Evolutionary conservation across 2,329 filamentous ascomycete species (phyloP).

Genomic region (Tolypocladium cylindrosporum): DNA sequence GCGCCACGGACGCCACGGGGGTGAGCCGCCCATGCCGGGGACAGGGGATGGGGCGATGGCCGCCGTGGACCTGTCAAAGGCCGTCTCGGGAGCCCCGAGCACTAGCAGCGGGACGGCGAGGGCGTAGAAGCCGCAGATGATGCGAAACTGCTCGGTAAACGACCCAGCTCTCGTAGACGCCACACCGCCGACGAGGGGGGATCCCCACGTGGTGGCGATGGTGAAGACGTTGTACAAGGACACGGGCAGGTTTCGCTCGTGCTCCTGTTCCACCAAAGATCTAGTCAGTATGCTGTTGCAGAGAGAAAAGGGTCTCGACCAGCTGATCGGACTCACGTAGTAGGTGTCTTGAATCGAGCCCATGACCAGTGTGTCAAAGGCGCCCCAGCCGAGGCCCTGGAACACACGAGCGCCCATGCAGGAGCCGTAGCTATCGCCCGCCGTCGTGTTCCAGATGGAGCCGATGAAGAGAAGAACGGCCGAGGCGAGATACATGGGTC

Average conservation of each 20-base stretch:
- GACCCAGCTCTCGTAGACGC: constrained; percentile 29
- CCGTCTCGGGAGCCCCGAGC: constrained; percentile 41
- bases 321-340: constrained; percentile 31
- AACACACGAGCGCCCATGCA: constrained; percentile 43
- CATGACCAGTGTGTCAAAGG: constrained; percentile 43
- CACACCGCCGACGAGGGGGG: constrained; percentile 42
- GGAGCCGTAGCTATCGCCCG: constrained; percentile 28
- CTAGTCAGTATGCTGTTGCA: neutral
- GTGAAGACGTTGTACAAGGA: constrained; percentile 34
- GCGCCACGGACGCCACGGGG: constrained; percentile 11
- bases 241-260: constrained; percentile 37
- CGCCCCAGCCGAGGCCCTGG: constrained; percentile 49
- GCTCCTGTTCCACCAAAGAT: constrained; percentile 25
- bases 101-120: constrained; percentile 35
- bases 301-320: neutral
- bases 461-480: constrained; percentile 36
- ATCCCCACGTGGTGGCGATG: constrained; percentile 40
- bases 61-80: constrained; percentile 32
- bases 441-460: constrained; percentile 38
- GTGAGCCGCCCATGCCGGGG: constrained; percentile 7
- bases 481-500: constrained; percentile 41
- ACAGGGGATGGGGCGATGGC: constrained; percentile 7
- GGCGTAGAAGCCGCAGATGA: constrained; percentile 38
- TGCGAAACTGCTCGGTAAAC: constrained; percentile 38
- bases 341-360: constrained; percentile 46